Evolutionary conservation across 2,329 filamentous ascomycete genomes (phyloP).

Genomic region (Ophiostoma perfectum): DNA sequence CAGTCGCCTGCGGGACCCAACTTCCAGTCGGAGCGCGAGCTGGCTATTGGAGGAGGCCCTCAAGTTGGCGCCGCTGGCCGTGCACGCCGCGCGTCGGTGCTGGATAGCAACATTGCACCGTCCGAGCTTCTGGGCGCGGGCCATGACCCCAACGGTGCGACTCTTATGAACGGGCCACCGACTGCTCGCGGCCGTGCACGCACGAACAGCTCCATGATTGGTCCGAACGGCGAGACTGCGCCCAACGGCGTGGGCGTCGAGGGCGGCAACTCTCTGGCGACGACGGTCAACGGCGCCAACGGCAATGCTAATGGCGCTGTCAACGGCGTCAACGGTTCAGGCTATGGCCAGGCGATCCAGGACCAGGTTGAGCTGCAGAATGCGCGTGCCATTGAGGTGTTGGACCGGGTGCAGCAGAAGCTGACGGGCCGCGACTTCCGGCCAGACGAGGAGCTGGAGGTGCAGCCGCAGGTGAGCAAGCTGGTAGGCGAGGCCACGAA

Average conservation of each 20-base stretch:
- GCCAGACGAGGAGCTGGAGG: constrained; percentile 72
- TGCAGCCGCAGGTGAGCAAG: constrained; percentile 87
- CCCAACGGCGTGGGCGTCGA: neutral
- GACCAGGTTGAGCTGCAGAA: constrained; percentile 78
- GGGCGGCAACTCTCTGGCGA: constrained; percentile 28
- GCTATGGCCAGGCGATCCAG: constrained; percentile 29
- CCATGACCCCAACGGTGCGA: constrained; percentile 15
- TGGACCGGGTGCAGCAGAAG: constrained; percentile 91
- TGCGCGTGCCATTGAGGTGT: constrained; percentile 82
- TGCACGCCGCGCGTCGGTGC: constrained; percentile 61
- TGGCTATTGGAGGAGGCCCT: constrained; percentile 43
- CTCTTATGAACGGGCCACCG: constrained; percentile 43
- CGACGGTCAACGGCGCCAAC: constrained; percentile 18
- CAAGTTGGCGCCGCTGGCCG: constrained; percentile 40
- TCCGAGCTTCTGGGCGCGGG: constrained; percentile 49
- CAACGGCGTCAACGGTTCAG: constrained; percentile 20
- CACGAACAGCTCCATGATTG: constrained; percentile 52
- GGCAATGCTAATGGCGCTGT: constrained; percentile 9
- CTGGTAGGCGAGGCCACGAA: constrained; percentile 93
- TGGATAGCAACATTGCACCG: constrained; percentile 57
- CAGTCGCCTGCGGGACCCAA: constrained; percentile 61
- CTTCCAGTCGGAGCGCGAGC: constrained; percentile 57
- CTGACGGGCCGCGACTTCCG: constrained; percentile 91
- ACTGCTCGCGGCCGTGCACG: constrained; percentile 47
- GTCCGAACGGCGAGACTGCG: constrained; percentile 28